A percentile compares a stretch with the other conserved stretches of the same genome.
Conservation (phyloP, 2,329 filamentous ascomycete genomes). For the Huntiella moniliformis region DNA sequence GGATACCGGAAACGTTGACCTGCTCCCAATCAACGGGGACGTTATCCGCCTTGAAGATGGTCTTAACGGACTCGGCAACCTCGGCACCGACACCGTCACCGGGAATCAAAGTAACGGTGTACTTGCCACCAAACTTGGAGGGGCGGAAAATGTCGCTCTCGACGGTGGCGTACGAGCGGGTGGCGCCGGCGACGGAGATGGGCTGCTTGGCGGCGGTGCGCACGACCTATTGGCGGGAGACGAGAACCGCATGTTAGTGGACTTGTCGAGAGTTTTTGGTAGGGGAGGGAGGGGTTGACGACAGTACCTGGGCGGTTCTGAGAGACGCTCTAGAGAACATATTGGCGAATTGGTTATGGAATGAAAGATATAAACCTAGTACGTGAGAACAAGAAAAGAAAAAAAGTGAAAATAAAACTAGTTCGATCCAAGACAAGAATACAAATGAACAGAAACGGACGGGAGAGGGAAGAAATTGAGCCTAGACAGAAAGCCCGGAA, state of each 20-base stretch:
- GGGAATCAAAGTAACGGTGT: slow-evolving; percentile 95
- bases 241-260: slow-evolving; percentile 15
- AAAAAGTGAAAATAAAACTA: slow-evolving; percentile 1
- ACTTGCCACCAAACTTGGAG: slow-evolving; percentile 97
- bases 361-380: slow-evolving; percentile 10
- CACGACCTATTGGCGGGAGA: slow-evolving; percentile 26
- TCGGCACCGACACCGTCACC: slow-evolving; percentile 98
- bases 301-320: slow-evolving; percentile 35
- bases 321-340: slow-evolving; percentile 42
- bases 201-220: slow-evolving; percentile 27
- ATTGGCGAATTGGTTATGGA: slow-evolving; percentile 16
- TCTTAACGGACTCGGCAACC: slow-evolving; percentile 95
- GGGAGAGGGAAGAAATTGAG: slow-evolving; percentile 3
- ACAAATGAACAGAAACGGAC: slow-evolving; percentile 1
- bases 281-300: background rate
- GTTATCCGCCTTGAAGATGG: slow-evolving; percentile 98
- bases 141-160: slow-evolving; percentile 97
- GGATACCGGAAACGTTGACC: slow-evolving; percentile 83
- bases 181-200: slow-evolving; percentile 17
- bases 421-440: background rate
- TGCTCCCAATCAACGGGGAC: slow-evolving; percentile 98
- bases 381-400: slow-evolving; percentile 3
- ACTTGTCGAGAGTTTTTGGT: background rate
- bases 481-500: slow-evolving; percentile 2
- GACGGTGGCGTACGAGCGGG: slow-evolving; percentile 56